Base-by-base conservation (phyloP, 2,329 filamentous ascomycete genomes). In the Colletotrichum phormii region DNA sequence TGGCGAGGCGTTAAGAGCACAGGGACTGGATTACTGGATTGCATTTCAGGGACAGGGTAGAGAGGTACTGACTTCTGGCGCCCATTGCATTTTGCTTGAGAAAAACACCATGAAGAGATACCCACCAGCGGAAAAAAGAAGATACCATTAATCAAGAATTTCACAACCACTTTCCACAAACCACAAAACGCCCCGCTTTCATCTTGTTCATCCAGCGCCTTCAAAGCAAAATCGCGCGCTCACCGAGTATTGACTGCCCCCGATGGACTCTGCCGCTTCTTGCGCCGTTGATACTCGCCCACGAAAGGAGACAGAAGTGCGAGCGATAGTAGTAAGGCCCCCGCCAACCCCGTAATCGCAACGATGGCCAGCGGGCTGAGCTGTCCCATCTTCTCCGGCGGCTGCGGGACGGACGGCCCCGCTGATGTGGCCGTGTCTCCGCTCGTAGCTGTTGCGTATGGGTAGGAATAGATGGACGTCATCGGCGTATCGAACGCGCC, bases 91-190 rank as follows among this genome's bases (percentile, higher is more conserved):
- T 64, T 18, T 64, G 63, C 57, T 29, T 8, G 33, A 63, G 26
- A 51, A 55, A 57, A 68, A 18, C 12, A 53, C 46, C 33, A 51
- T 42, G 51, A 24, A 24, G 61, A 57, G 66, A 69, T 64, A 69
- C 59, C 66, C 66, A 64, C 7, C 12, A 35, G 51, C 59, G 9
- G 15, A n/a, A n/a, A 51, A 49, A n/a, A 49, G 0, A 49, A 69
- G 66, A 69, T 69, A 64, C 59, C 29, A 69, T 58, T 58, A 64
- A 69, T 69, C 51, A 64, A 69, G 51, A 60, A 66, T 49, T 9
- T 18, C 42, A 49, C 8, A 7, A 22, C 35, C 8, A 18, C 37
- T 6, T 26, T 37, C n/a, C n/a, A n/a, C n/a, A n/a, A n/a, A n/a
- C 2, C 8, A 60, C 29, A 3, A 1, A 29, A 15, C 18, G 5